phyloP scores from a whole-genome alignment of 2,329 filamentous ascomycete genomes.

The Graphiopsis chlorocephala region DNA sequence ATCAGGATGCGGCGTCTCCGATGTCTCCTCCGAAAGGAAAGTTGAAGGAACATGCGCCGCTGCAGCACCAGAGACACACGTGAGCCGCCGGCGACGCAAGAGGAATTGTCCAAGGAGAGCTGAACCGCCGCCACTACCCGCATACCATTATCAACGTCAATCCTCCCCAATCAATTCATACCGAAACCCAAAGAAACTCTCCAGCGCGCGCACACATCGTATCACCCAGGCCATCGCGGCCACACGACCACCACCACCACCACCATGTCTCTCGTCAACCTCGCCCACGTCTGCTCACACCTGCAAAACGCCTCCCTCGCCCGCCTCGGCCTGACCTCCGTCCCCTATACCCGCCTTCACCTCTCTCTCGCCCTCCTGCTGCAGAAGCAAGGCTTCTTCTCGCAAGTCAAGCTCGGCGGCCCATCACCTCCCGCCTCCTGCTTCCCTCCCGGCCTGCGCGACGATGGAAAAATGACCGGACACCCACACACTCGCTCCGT shows the following conservation, averaged over 20 bases:
- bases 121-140: background rate
- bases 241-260: constrained; percentile 18
- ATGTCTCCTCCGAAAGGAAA: constrained; percentile 13
- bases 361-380: constrained; percentile 71
- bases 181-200: background rate
- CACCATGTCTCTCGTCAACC: constrained; percentile 69
- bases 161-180: background rate
- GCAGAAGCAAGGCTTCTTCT: constrained; percentile 79
- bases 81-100: background rate
- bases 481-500: constrained; percentile 24
- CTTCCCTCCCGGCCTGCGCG: constrained; percentile 30
- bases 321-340: constrained; percentile 79
- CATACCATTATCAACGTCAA: background rate
- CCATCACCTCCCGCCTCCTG: constrained; percentile 51
- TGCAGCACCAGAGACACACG: background rate
- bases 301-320: constrained; percentile 84
- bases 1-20: background rate
- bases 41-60: background rate
- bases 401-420: constrained; percentile 72
- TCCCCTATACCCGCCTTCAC: constrained; percentile 78
- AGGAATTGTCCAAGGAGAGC: background rate
- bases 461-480: constrained; percentile 29
- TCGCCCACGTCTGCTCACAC: constrained; percentile 82
- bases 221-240: constrained; percentile 13
- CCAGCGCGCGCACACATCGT: constrained; percentile 1